Percentiles rank a stretch among this genome's conserved stretches.
Evolutionary conservation across 2,329 filamentous ascomycete species (phyloP).

Genomic region (Ceratocystis cubensis): DNA sequence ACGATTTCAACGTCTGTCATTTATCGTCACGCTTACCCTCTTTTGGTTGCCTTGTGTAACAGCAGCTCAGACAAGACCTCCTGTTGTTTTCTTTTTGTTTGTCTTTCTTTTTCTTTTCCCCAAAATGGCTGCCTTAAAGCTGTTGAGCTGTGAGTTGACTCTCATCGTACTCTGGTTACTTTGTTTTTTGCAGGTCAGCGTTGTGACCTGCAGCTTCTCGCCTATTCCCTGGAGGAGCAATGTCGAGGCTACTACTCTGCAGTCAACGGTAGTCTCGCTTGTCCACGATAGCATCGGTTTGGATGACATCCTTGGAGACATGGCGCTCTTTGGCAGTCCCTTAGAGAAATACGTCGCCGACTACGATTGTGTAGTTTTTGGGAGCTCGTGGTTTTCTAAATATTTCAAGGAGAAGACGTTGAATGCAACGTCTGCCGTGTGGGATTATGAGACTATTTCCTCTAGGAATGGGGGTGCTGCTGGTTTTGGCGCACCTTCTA

Average conservation of each 20-base stretch:
- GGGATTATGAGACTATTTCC: neutral
- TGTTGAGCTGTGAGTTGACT: neutral
- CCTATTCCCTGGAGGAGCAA: neutral
- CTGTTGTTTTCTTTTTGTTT: neutral
- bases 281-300: neutral
- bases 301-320: neutral
- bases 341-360: neutral
- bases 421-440: neutral
- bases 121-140: neutral
- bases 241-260: neutral
- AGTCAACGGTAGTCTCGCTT: neutral
- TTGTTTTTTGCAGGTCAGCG: neutral
- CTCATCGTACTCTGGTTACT: neutral
- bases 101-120: no score
- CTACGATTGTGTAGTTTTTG: neutral
- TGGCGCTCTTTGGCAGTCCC: neutral
- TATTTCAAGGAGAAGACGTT: neutral
- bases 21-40: conserved; percentile 1
- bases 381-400: neutral
- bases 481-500: neutral
- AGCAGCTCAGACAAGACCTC: neutral
- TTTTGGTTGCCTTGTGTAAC: neutral
- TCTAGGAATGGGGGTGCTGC: neutral
- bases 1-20: conserved; percentile 1
- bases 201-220: neutral